Evolutionary conservation across 108 stramenopile species (phyloP).

Genomic region (Nitzschia palea): DNA sequence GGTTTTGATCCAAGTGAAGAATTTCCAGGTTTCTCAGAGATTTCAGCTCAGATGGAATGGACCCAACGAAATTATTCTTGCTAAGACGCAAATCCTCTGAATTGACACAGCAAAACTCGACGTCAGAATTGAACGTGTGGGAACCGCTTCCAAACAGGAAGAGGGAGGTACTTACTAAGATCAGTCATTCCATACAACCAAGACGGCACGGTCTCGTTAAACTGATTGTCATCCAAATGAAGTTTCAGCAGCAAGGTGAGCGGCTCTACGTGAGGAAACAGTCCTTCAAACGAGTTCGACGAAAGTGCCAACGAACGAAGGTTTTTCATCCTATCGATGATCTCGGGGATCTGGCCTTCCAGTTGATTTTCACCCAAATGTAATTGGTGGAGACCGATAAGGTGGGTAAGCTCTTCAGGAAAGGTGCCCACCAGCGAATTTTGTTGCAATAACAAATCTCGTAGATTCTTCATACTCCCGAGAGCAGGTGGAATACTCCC

Average conservation of each 20-base stretch:
- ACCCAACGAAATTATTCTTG: conserved; percentile 10
- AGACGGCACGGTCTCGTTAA: conserved; percentile 1
- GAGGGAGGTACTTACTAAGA: conserved; percentile 27
- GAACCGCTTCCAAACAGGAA: too few species aligned
- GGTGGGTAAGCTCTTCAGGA: neutral
- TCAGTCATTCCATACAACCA: neutral
- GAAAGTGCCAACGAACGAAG: conserved; percentile 9
- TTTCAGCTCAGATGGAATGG: neutral
- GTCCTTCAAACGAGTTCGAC: conserved; percentile 15
- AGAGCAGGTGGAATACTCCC: conserved; percentile 9
- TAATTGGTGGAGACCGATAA: conserved; percentile 11
- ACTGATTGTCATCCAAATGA: conserved; percentile 12
- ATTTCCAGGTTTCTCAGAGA: conserved; percentile 11
- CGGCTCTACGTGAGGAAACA: conserved; percentile 5
- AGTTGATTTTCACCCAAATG: conserved; percentile 19
- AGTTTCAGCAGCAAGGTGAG: neutral
- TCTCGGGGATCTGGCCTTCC: conserved; percentile 9
- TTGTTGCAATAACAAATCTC: conserved; percentile 9
- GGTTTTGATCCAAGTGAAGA: conserved; percentile 19
- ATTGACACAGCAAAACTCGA: too few species aligned
- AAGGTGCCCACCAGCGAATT: conserved; percentile 24
- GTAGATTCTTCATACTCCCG: conserved; percentile 15
- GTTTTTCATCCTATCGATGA: conserved; percentile 1
- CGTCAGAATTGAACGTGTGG: too few species aligned
- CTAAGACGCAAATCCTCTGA: conserved; percentile 14